Conservation (phyloP, 176 grass and related monocot genomes). For the Cymbopogon citratus region DNA sequence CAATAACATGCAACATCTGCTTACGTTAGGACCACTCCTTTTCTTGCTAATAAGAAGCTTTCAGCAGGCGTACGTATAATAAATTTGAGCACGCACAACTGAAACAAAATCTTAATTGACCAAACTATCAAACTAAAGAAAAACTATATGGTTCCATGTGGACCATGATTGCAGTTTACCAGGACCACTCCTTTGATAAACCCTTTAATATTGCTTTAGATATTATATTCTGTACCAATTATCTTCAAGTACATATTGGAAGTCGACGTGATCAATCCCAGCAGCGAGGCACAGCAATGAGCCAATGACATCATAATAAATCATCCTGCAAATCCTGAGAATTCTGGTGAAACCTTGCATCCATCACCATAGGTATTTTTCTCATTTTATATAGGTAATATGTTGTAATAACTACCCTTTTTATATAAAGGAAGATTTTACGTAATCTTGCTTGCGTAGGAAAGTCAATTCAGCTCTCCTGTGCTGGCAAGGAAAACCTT, state of each 20-base stretch:
- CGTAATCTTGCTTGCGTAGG: too few relatives aligned
- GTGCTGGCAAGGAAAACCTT: too few relatives aligned
- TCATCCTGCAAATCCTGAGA: too few relatives aligned
- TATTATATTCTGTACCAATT: constrained; percentile 18
- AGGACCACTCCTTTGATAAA: constrained; percentile 45
- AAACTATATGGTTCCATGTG: neutral
- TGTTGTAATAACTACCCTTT: neutral
- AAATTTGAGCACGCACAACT: neutral
- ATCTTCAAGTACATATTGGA: constrained; percentile 13
- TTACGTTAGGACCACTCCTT: neutral
- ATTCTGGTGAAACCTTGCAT: too few relatives aligned
- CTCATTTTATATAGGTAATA: neutral
- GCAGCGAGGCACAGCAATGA: neutral
- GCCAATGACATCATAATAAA: too few relatives aligned
- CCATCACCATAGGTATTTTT: neutral
- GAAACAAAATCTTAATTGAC: neutral
- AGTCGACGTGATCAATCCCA: constrained; percentile 9
- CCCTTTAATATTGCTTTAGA: constrained; percentile 15
- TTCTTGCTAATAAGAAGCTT: constrained; percentile 14
- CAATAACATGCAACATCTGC: neutral
- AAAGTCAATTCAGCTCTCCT: too few relatives aligned
- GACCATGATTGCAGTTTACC: neutral
- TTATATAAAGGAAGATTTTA: neutral
- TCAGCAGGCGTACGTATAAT: neutral
- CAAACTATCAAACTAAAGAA: neutral